phyloP scores from a whole-genome alignment of 2,329 filamentous ascomycete species.

The Pseudocercospora ulei region DNA sequence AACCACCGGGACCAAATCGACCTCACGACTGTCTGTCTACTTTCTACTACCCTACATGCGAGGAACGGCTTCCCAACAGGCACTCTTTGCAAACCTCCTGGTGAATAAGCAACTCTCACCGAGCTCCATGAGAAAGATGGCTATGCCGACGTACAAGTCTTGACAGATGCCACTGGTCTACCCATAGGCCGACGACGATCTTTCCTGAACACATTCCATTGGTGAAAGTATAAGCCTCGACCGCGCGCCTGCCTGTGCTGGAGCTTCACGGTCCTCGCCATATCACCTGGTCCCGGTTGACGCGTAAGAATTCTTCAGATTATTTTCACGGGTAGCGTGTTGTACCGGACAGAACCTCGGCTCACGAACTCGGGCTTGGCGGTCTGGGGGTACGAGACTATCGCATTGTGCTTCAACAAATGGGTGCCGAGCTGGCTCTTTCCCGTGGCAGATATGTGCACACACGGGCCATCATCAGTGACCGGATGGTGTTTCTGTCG shows the following conservation, averaged over 20 bases:
- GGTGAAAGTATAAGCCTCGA: constrained; percentile 9
- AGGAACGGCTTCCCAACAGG: constrained; percentile 4
- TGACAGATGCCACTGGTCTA: constrained; percentile 11
- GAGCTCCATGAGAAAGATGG: constrained; percentile 8
- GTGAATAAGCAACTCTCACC: neutral
- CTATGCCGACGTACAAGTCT: constrained; percentile 11
- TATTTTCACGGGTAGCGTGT: too few species aligned
- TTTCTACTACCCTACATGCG: constrained; percentile 9
- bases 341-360: too few species aligned
- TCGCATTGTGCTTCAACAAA: too few species aligned
- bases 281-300: constrained; percentile 7
- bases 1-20: constrained; percentile 2
- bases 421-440: too few species aligned
- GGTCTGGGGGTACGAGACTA: too few species aligned
- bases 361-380: too few species aligned
- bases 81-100: neutral
- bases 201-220: constrained; percentile 12
- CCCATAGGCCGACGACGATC: constrained; percentile 10
- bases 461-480: too few species aligned
- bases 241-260: constrained; percentile 7
- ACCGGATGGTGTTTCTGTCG: too few species aligned
- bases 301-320: too few species aligned
- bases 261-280: constrained; percentile 9
- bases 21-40: constrained; percentile 7
- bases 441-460: too few species aligned